Conservation (phyloP, 306 rosid species). For the Cucurbita ficifolia region DNA sequence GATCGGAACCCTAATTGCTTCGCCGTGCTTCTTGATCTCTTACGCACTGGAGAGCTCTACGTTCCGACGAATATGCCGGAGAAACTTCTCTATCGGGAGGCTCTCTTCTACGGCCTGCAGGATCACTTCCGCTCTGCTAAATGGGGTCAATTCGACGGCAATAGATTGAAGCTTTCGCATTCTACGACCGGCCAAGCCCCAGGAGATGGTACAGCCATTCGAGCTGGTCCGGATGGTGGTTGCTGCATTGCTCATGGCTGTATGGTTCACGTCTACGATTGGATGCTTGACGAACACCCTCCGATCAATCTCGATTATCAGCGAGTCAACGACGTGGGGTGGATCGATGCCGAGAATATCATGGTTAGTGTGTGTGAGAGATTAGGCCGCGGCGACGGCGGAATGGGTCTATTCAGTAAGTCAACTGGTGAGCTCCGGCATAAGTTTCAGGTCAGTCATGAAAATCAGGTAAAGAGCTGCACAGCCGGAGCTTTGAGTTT, state of each 20-base stretch:
- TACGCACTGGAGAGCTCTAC: constrained; percentile 49
- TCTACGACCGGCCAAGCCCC: constrained; percentile 69
- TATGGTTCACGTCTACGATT: constrained; percentile 86
- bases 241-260: constrained; percentile 86
- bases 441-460: constrained; percentile 70
- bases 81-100: constrained; percentile 69
- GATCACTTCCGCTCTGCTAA: constrained; percentile 70
- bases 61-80: constrained; percentile 45
- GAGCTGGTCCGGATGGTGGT: constrained; percentile 85
- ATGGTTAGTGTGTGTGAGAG: constrained; percentile 65
- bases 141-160: constrained; percentile 80
- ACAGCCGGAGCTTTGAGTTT: constrained; percentile 91
- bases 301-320: constrained; percentile 66
- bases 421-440: constrained; percentile 61
- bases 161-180: constrained; percentile 33
- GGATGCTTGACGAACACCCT: constrained; percentile 79
- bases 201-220: constrained; percentile 90
- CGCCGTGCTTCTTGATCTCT: constrained; percentile 70
- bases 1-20: constrained; percentile 92
- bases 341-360: constrained; percentile 52
- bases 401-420: constrained; percentile 67
- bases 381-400: constrained; percentile 68
- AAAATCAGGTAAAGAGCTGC: constrained; percentile 62
- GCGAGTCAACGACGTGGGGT: constrained; percentile 76
- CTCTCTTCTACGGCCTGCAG: constrained; percentile 55